Base-by-base conservation (phyloP, 164 flowering plant genomes). In the Nymphaea colorata region DNA sequence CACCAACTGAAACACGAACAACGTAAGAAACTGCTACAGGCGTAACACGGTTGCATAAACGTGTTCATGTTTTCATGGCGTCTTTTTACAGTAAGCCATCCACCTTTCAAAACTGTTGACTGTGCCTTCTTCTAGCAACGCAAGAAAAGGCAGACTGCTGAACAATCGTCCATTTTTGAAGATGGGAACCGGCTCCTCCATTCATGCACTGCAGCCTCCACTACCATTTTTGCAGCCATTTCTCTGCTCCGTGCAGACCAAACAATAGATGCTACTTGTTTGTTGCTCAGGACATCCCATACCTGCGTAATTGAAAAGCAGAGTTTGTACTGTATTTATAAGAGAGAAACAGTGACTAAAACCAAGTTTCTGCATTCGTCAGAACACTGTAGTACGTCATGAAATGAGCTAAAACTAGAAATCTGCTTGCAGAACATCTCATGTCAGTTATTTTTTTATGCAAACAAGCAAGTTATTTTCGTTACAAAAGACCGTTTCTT, bases 101-200 rank as follows among this genome's bases (percentile, higher is more conserved):
- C 36, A 0, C 36, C 36, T 25, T 0, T 25, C 36, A 25, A 25
- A 25, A 25, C 36, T 25, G 36, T 25, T 47, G 3, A 2, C 55
- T 3, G 12, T 47, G 57, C 15, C 14, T 51, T 51, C 57, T 68
- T 17, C 64, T 43, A 66, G 45, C 74, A 68, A 36, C 70, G 72
- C 74, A 91, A 72, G 72, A 87, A 89, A 64, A 85, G 81, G 79
- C 94, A 90, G 44, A 85, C 77, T 16, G 62, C 93, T 0, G 91
- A 76, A 78, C 88, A 80, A 63, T 92, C 98, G 69, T 92, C 98
- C 42, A 85, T 66, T 62, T 75, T 86, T 43, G 88, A 61, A 15
- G 75, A 64, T 6, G 94, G 91, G 63, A 76, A 87, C 79, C 78
- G 85, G 64, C 43, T 76, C 67, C 68, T 72, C 94, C 98, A 90